These are phyloP conservation scores for Talaromyces nanjingensis DNA, from an alignment of 495 filamentous ascomycete species.

Conservation along the genomic window DNA sequence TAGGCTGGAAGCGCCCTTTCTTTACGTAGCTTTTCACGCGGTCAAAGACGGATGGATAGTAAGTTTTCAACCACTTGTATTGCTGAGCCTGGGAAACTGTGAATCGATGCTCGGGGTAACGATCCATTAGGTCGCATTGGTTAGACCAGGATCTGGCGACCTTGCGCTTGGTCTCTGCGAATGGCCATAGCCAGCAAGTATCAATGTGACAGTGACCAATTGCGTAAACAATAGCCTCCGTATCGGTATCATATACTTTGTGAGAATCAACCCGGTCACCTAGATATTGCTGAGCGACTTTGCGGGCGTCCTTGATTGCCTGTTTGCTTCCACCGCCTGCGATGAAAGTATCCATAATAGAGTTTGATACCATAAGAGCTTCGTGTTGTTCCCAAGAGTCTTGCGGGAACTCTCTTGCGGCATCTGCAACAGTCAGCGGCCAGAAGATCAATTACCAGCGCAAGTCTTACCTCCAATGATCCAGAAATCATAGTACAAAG, in stretches of 20 bases:
- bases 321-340: conserved; percentile 65
- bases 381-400: conserved; percentile 82
- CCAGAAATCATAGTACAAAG: conserved; percentile 88
- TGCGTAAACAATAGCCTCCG: conserved; percentile 69
- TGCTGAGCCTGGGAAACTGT: conserved; percentile 90
- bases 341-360: conserved; percentile 85
- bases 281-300: conserved; percentile 76
- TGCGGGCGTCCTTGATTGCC: conserved; percentile 67
- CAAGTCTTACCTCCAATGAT: conserved; percentile 58
- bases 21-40: conserved; percentile 87
- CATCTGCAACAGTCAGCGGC: conserved; percentile 38
- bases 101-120: conserved; percentile 91
- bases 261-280: conserved; percentile 74
- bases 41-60: conserved; percentile 83
- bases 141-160: conserved; percentile 93
- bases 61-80: conserved; percentile 90
- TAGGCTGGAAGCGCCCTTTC: conserved; percentile 84
- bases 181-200: conserved; percentile 97
- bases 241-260: conserved; percentile 73
- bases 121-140: conserved; percentile 88
- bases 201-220: conserved; percentile 98
- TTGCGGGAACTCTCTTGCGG: conserved; percentile 69
- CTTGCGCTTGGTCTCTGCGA: conserved; percentile 97
- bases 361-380: conserved; percentile 73
- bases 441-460: not conserved